phyloP scores from a whole-genome alignment of 1,139 yeast species.

The Sugiyamaella pinicola region DNA sequence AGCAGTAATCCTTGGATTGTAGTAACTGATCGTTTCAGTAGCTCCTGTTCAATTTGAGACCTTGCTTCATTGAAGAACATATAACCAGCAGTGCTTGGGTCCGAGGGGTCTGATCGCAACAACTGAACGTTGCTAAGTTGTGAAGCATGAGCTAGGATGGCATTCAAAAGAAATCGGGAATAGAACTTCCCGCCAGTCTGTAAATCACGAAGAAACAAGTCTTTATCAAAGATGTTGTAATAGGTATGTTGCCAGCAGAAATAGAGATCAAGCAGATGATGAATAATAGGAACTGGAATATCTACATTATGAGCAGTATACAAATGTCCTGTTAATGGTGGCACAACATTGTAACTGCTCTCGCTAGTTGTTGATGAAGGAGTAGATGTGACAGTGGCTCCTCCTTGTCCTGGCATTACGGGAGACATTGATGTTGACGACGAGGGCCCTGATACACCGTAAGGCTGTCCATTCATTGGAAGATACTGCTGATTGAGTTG shows the following conservation, averaged over 20 bases:
- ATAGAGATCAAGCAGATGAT: conserved; percentile 32
- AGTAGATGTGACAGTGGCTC: conserved; percentile 1
- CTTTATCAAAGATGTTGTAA: conserved; percentile 30
- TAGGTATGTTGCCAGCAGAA: conserved; percentile 37
- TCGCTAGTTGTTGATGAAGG: conserved; percentile 15
- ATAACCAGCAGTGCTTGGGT: conserved; percentile 27
- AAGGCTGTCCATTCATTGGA: background rate
- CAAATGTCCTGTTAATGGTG: conserved; percentile 17
- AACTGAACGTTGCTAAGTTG: conserved; percentile 28
- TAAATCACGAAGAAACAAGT: conserved; percentile 31
- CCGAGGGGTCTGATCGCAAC: conserved; percentile 26
- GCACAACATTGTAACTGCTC: conserved; percentile 14
- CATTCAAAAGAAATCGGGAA: conserved; percentile 32
- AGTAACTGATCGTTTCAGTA: conserved; percentile 27
- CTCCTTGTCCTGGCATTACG: background rate
- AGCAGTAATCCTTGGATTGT: conserved; percentile 32
- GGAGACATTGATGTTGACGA: conserved; percentile 10
- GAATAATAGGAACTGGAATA: conserved; percentile 24
- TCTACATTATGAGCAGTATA: conserved; percentile 24
- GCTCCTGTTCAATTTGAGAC: conserved; percentile 24
- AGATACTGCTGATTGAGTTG: background rate
- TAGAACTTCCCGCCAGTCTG: conserved; percentile 29
- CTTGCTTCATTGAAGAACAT: conserved; percentile 29
- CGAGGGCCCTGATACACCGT: conserved; percentile 1
- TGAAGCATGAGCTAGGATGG: conserved; percentile 33